Conservation (phyloP, 495 filamentous ascomycete genomes). For the Penicillium steckii region DNA sequence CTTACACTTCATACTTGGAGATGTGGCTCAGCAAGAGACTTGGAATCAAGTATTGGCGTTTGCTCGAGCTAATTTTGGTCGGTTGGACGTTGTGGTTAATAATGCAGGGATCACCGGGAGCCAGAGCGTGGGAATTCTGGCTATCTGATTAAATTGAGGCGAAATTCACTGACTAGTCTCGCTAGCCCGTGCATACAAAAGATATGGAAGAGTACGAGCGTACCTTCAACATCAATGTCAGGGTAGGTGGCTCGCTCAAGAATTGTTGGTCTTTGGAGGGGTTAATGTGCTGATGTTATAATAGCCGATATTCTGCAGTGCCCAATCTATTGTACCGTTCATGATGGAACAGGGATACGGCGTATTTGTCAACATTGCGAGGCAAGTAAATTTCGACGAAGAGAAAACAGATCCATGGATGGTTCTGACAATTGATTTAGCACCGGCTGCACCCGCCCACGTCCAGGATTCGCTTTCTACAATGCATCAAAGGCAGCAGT, state of each 20-base stretch:
- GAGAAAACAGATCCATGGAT: background rate
- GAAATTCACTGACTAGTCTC: background rate
- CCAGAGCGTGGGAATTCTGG: background rate
- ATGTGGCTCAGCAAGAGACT: slow-evolving; percentile 8
- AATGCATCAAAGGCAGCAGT: slow-evolving; percentile 41
- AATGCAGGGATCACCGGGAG: slow-evolving; percentile 9
- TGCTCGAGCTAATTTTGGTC: background rate
- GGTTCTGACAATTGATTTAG: background rate
- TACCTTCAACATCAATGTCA: background rate
- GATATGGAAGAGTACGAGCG: background rate
- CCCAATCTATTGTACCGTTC: slow-evolving; percentile 2
- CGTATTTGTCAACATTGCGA: slow-evolving; percentile 11
- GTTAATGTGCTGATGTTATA: background rate
- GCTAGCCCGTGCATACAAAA: background rate
- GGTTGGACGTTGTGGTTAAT: slow-evolving; percentile 15
- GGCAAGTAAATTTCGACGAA: background rate
- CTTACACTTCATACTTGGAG: slow-evolving; percentile 1
- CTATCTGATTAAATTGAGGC: background rate
- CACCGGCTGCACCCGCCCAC: slow-evolving; percentile 6
- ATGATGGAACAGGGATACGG: slow-evolving; percentile 12
- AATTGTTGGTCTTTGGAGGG: no score
- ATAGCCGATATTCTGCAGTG: slow-evolving; percentile 10
- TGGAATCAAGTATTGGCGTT: slow-evolving; percentile 7
- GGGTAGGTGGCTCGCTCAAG: background rate
- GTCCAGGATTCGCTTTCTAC: slow-evolving; percentile 19